Evolutionary conservation across 1,284 basidiomycete genomes (phyloP).

Genomic region (Binderoboletus segoi): DNA sequence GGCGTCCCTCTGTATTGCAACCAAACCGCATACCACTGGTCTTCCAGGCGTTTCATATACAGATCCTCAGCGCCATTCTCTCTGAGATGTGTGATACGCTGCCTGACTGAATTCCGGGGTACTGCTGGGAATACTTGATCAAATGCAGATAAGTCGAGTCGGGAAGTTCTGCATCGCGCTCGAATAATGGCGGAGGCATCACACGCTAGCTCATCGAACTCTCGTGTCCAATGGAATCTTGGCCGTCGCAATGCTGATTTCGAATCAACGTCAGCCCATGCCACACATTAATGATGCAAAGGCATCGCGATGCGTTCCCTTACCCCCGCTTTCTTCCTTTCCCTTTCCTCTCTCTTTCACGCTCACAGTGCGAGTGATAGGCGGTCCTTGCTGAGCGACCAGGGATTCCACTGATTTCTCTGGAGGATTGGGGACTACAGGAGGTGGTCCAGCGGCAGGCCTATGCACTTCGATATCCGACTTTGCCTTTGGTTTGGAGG

Average conservation of each 20-base stretch:
- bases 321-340: conserved; percentile 38
- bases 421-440: conserved; percentile 43
- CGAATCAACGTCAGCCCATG: conserved; percentile 10
- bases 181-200: conserved; percentile 84
- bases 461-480: conserved; percentile 7
- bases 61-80: conserved; percentile 68
- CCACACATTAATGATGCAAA: not conserved
- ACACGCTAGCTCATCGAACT: conserved; percentile 84
- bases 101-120: conserved; percentile 66
- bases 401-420: conserved; percentile 58
- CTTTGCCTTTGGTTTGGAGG: conserved; percentile 33
- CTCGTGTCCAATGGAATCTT: conserved; percentile 81
- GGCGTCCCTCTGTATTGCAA: conserved; percentile 65
- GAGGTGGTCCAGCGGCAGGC: conserved; percentile 34
- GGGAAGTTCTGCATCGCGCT: conserved; percentile 67
- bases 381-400: conserved; percentile 59
- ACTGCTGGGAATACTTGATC: conserved; percentile 80
- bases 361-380: conserved; percentile 27
- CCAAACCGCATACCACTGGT: conserved; percentile 82
- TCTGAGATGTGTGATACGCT: conserved; percentile 61
- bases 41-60: conserved; percentile 80
- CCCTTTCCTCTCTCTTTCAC: conserved; percentile 42
- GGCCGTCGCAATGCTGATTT: conserved; percentile 46
- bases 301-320: conserved; percentile 10
- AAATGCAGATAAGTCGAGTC: conserved; percentile 71